A percentile compares a stretch with the other conserved stretches of the same genome.
Evolutionary conservation across 2,329 filamentous ascomycete species (phyloP).

Genomic region (Colletotrichum liriopes): DNA sequence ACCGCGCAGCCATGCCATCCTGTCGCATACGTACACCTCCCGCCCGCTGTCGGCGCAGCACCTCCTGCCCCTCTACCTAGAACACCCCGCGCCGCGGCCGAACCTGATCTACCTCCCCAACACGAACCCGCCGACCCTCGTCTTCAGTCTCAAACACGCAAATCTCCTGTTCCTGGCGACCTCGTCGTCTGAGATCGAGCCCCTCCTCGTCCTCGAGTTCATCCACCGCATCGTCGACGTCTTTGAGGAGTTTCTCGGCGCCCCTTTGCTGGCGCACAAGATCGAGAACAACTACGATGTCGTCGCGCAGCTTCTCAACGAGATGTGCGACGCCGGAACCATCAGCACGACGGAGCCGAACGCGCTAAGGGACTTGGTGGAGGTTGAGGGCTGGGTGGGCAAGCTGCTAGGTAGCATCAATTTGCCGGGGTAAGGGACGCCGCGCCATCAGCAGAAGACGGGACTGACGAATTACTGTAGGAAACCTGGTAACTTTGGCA

Average conservation of each 20-base stretch:
- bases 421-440: slow-evolving; percentile 75
- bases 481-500: slow-evolving; percentile 56
- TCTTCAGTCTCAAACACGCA: slow-evolving; percentile 90
- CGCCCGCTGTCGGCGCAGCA: slow-evolving; percentile 83
- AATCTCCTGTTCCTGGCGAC: slow-evolving; percentile 90
- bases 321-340: slow-evolving; percentile 97
- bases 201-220: slow-evolving; percentile 92
- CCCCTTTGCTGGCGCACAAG: slow-evolving; percentile 87
- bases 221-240: slow-evolving; percentile 93
- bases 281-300: slow-evolving; percentile 94
- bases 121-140: slow-evolving; percentile 86
- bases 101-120: slow-evolving; percentile 89
- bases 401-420: slow-evolving; percentile 91
- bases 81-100: slow-evolving; percentile 84
- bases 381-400: slow-evolving; percentile 91
- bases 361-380: slow-evolving; percentile 90
- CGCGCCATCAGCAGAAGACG: neutral
- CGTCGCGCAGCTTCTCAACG: slow-evolving; percentile 90
- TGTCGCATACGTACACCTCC: slow-evolving; percentile 90
- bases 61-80: slow-evolving; percentile 89
- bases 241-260: slow-evolving; percentile 93
- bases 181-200: slow-evolving; percentile 88
- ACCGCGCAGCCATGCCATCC: slow-evolving; percentile 79
- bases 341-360: slow-evolving; percentile 94
- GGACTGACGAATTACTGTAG: slow-evolving; percentile 48